Evolutionary conservation across 352 stramenopile genomes (phyloP), one percentile per base, ranked within the genome.

Genomic region (Phytophthora ramorum): DNA sequence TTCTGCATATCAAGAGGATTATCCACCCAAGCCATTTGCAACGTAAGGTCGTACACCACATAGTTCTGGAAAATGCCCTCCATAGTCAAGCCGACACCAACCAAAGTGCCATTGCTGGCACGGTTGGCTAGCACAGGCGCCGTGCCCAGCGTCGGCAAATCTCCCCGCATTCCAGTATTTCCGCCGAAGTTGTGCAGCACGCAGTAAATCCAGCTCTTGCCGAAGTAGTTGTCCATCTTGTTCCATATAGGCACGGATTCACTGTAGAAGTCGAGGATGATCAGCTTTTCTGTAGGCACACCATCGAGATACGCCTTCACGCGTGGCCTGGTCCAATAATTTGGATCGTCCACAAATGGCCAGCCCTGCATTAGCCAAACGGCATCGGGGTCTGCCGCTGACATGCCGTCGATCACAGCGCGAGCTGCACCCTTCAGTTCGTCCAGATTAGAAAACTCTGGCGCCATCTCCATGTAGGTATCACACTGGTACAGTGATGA

Each of bases 41-140:
- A 59, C 7, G 76, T 76, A 19, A 93, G 65, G 40, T 95, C 86
- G 53, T 95, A 95, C 46, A 95, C 85, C 1, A 95, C 69, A 49
- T 95, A 95, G 68, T 95, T 95, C 58, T 95, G 83, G 64, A 87
- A 92, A 40, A 95, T 95, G 12, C 86, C 86, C 65, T 95, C 86
- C 86, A 95, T 95, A 0, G 85, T 92, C 3, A 92, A 64, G 0
- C 86, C 86, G 7, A 95, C 61, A 19, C 86, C 86, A 38, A 91
- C 67, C 83, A 95, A 90, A 7, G 85, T 91, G 9, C 83, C 84
- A 14, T 79, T 73, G 43, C 80, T 85, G 7, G 41, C 61, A 2
- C 60, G 48, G 7, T 63, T 69, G 2, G 86, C 81, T 16, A 63
- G 38, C 13, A 87, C 72, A 1, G 86, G 86, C 22, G 86, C 81